Percentiles rank a stretch among this genome's conserved stretches.
Evolutionary conservation across 2,329 filamentous ascomycete genomes (phyloP).

Genomic region (Cryphonectria carpinicola): DNA sequence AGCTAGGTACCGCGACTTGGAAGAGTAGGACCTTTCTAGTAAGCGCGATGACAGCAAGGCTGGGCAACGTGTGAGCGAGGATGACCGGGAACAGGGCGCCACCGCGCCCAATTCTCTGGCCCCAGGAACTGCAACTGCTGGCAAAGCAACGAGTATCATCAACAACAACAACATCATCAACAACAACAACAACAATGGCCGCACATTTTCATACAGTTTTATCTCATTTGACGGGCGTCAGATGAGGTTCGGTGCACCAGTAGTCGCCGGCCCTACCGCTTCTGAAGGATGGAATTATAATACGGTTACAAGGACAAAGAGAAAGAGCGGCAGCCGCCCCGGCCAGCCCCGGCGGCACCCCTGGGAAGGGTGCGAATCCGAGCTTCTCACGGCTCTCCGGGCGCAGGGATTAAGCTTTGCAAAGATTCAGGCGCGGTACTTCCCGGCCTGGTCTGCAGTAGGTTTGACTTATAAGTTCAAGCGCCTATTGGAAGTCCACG

Average conservation of each 20-base stretch:
- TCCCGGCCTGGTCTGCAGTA: not conserved
- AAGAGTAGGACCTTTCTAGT: conserved; percentile 27
- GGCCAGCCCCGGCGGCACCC: not conserved
- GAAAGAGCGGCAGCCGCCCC: not conserved
- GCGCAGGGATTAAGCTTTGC: not conserved
- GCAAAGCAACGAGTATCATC: not conserved
- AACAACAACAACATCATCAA: too few relatives aligned
- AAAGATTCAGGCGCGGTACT: not conserved
- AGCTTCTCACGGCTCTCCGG: conserved; percentile 6
- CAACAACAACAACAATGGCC: too few relatives aligned
- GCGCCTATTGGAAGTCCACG: not conserved
- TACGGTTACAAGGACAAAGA: not conserved
- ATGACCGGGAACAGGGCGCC: not conserved
- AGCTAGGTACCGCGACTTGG: conserved; percentile 29
- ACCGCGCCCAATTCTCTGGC: too few relatives aligned
- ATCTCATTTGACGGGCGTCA: not conserved
- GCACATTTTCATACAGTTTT: not conserved
- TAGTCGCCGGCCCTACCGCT: not conserved
- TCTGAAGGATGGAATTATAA: not conserved
- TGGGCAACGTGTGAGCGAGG: not conserved
- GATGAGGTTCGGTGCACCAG: not conserved
- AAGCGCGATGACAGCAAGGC: conserved; percentile 12
- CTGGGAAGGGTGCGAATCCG: conserved; percentile 6
- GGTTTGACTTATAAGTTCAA: not conserved
- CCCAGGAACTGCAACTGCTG: not conserved